These are phyloP conservation scores for Heritiera littoralis DNA, from an alignment of 345 rosid genomes.

Conservation along the genomic window DNA sequence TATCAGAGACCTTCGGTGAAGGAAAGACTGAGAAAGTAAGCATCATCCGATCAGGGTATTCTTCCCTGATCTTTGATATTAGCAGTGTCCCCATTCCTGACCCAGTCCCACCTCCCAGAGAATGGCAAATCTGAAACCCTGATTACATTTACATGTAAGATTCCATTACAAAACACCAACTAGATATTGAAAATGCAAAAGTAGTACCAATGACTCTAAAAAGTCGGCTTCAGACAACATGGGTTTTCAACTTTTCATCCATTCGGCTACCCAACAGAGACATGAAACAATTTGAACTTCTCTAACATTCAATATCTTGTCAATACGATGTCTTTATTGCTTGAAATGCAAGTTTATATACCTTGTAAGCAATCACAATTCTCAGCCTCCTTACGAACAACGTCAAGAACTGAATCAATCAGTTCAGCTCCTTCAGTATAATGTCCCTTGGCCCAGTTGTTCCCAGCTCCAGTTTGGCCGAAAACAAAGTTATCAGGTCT, in stretches of 20 bases:
- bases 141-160: not conserved
- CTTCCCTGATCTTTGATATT: conserved; percentile 46
- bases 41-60: conserved; percentile 44
- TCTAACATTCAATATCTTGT: not conserved
- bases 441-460: conserved; percentile 43
- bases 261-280: not conserved
- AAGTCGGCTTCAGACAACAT: not conserved
- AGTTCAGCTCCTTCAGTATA: conserved; percentile 40
- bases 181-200: not conserved
- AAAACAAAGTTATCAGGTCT: conserved; percentile 60
- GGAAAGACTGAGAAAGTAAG: conserved; percentile 59
- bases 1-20: conserved; percentile 38
- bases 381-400: conserved; percentile 38
- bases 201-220: not conserved
- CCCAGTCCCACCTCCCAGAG: conserved; percentile 42
- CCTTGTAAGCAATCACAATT: conserved; percentile 40
- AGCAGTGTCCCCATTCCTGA: conserved; percentile 45
- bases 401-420: conserved; percentile 36
- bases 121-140: conserved; percentile 44
- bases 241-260: not conserved
- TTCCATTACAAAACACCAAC: not conserved
- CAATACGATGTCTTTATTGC: not conserved
- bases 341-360: not conserved
- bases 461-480: conserved; percentile 36
- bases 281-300: not conserved